Percentiles rank a stretch among this genome's conserved stretches.
Conservation (phyloP, 2,329 filamentous ascomycete genomes). For the Aspergillus uvarum region DNA sequence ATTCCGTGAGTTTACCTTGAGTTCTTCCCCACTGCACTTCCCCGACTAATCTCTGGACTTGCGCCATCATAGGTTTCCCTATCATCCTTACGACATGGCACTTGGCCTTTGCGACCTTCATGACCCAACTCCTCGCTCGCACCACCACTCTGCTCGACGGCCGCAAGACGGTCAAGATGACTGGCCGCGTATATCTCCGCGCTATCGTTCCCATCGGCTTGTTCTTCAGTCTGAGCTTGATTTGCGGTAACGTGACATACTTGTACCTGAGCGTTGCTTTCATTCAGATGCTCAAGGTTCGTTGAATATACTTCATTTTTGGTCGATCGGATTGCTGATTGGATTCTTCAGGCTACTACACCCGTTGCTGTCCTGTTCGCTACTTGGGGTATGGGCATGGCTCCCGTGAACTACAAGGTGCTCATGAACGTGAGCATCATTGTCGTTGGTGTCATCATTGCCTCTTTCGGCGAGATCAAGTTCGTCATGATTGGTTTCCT, state of each 20-base stretch:
- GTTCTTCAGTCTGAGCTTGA: slow-evolving; percentile 93
- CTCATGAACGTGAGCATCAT: slow-evolving; percentile 94
- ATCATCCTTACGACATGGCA: slow-evolving; percentile 91
- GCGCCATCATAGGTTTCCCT: slow-evolving; percentile 43
- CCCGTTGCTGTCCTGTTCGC: slow-evolving; percentile 89
- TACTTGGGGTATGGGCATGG: slow-evolving; percentile 83
- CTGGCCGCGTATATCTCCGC: slow-evolving; percentile 83
- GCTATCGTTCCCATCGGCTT: slow-evolving; percentile 92
- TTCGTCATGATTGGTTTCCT: slow-evolving; percentile 68
- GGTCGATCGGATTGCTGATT: slow-evolving; percentile 10
- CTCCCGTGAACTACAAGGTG: slow-evolving; percentile 78
- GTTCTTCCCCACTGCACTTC: not conserved
- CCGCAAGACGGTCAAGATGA: slow-evolving; percentile 97
- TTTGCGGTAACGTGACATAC: slow-evolving; percentile 93
- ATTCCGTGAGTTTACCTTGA: slow-evolving; percentile 63
- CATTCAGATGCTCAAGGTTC: slow-evolving; percentile 97
- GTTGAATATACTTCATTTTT: slow-evolving; percentile 29
- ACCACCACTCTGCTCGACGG: slow-evolving; percentile 89
- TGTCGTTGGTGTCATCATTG: slow-evolving; percentile 90
- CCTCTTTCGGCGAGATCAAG: slow-evolving; percentile 91
- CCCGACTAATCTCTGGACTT: not conserved
- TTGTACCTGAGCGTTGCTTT: slow-evolving; percentile 92
- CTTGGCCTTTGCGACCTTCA: slow-evolving; percentile 84
- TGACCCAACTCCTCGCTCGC: slow-evolving; percentile 90
- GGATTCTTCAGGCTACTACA: slow-evolving; percentile 70